Evolutionary conservation across 2,329 filamentous ascomycete species (phyloP).

Genomic region (Pseudocercospora crystallina): DNA sequence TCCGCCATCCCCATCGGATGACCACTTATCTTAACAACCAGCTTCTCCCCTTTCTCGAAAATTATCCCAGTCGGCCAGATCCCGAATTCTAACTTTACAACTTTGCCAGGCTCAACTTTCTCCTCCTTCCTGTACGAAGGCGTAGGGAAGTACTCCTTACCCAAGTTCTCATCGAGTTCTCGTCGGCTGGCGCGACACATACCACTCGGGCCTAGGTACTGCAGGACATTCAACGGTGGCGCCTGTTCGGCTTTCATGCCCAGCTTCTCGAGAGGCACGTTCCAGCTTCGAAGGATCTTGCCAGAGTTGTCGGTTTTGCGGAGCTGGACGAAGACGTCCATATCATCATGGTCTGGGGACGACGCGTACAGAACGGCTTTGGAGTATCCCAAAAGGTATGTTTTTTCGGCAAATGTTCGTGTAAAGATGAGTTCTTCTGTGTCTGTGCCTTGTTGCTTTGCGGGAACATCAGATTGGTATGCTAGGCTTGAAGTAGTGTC

Average conservation of each 20-base stretch:
- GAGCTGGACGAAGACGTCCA: conserved; percentile 18
- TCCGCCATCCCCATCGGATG: no score
- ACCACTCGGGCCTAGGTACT: not conserved
- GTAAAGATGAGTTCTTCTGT: conserved; percentile 33
- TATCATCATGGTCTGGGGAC: conserved; percentile 17
- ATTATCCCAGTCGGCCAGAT: conserved; percentile 50
- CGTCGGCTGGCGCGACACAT: not conserved
- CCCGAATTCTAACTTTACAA: conserved; percentile 49
- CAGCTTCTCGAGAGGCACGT: not conserved
- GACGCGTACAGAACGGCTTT: conserved; percentile 49
- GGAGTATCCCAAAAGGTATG: conserved; percentile 45
- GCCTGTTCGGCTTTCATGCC: not conserved
- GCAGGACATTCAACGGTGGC: not conserved
- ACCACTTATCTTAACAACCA: conserved; percentile 12
- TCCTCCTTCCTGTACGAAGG: no score
- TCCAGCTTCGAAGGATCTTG: not conserved
- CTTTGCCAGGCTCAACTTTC: conserved; percentile 40
- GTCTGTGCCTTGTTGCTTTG: no score
- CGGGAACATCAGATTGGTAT: no score
- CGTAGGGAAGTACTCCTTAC: no score
- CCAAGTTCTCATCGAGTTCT: conserved; percentile 31
- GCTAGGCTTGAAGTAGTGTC: no score
- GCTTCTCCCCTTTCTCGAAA: conserved; percentile 43
- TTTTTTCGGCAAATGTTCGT: conserved; percentile 40
- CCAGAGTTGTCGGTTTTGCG: conserved; percentile 16